Conservation (phyloP, 2,329 filamentous ascomycete species). For the Harringtonia aguacate region DNA sequence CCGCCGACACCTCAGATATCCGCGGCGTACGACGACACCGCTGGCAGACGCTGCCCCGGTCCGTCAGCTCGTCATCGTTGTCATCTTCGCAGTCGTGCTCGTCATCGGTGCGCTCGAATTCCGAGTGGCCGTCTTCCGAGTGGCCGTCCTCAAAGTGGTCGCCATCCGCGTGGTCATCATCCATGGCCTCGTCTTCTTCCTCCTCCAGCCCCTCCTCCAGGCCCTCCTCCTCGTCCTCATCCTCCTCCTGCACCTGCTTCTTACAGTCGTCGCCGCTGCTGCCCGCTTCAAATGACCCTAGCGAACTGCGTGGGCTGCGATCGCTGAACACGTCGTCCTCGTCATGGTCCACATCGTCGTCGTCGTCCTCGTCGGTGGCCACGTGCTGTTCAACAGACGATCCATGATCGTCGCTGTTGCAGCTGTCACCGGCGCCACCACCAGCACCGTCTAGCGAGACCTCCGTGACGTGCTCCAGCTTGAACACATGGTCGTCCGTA, state of each 20-base stretch:
- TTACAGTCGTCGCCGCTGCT: conserved; percentile 2
- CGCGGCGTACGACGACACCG: not conserved
- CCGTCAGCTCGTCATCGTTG: too few species aligned
- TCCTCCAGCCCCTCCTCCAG: too few species aligned
- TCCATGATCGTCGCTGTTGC: conserved; percentile 2
- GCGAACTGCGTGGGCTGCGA: conserved; percentile 44
- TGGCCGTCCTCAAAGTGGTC: too few species aligned
- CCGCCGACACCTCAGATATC: not conserved
- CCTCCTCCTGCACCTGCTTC: conserved; percentile 17
- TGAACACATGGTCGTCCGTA: not conserved
- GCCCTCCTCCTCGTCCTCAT: too few species aligned
- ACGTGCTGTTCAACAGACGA: too few species aligned
- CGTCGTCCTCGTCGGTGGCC: conserved; percentile 26
- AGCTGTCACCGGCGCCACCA: not conserved
- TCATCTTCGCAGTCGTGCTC: too few species aligned
- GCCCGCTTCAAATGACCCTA: conserved; percentile 18
- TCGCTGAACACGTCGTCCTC: conserved; percentile 51
- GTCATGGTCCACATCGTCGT: conserved; percentile 38
- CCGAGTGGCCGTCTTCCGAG: too few species aligned
- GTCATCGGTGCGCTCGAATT: too few species aligned
- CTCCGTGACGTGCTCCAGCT: too few species aligned
- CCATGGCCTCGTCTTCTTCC: too few species aligned
- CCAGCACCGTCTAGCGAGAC: too few species aligned
- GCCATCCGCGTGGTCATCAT: too few species aligned
- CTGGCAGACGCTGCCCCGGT: not conserved